Percentiles rank a stretch among this genome's conserved stretches.
phyloP scores from a whole-genome alignment of 805 yeast species.

The Torulaspora quercuum region DNA sequence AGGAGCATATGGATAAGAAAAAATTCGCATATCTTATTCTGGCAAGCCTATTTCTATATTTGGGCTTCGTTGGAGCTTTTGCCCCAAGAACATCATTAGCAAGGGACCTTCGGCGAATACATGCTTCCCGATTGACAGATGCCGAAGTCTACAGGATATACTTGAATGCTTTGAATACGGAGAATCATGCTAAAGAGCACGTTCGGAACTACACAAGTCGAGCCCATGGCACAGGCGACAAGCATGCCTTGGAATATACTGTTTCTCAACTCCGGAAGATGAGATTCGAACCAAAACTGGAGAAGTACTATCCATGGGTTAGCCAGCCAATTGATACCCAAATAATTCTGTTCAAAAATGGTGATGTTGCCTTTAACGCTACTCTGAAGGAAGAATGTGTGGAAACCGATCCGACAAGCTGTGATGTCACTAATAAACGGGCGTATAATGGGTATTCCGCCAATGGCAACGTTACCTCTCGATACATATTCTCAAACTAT shows the following conservation, averaged over 20 bases:
- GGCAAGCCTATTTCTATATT: slow-evolving; percentile 28
- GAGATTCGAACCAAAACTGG: slow-evolving; percentile 50
- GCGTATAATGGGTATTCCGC: slow-evolving; percentile 65
- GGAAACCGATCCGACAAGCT: slow-evolving; percentile 41
- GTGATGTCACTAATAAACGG: slow-evolving; percentile 41
- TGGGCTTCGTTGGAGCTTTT: slow-evolving; percentile 63
- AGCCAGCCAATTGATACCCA: slow-evolving; percentile 49
- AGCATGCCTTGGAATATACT: slow-evolving; percentile 48
- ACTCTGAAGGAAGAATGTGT: slow-evolving; percentile 49
- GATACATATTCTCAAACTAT: slow-evolving; percentile 58
- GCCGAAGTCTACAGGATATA: slow-evolving; percentile 67
- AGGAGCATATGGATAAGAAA: slow-evolving; percentile 32
- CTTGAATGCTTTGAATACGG: slow-evolving; percentile 41
- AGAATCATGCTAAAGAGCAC: slow-evolving; percentile 36
- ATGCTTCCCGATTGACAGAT: slow-evolving; percentile 60
- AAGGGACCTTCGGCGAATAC: slow-evolving; percentile 73
- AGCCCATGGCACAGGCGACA: slow-evolving; percentile 43
- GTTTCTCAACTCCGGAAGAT: slow-evolving; percentile 46
- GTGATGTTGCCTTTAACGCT: slow-evolving; percentile 44
- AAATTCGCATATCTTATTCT: slow-evolving; percentile 26
- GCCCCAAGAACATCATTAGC: slow-evolving; percentile 81
- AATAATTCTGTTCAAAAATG: slow-evolving; percentile 36
- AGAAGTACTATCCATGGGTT: slow-evolving; percentile 55
- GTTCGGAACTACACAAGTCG: slow-evolving; percentile 18
- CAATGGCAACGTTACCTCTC: slow-evolving; percentile 55